Evolutionary conservation across 495 filamentous ascomycete genomes (phyloP), one percentile per base, ranked within the genome.

Genomic region (Penicillium robsamsonii): DNA sequence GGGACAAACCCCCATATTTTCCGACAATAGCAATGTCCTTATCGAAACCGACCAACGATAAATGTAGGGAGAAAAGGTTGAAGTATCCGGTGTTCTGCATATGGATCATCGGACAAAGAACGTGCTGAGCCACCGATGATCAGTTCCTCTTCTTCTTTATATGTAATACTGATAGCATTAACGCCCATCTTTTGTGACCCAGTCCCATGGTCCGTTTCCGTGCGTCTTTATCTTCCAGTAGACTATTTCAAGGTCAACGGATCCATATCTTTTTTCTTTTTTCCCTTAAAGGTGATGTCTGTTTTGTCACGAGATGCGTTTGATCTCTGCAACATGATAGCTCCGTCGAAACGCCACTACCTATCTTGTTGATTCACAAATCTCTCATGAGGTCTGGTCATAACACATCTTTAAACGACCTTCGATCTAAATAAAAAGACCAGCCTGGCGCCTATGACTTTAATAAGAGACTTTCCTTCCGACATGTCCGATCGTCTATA

Each of bases 141-240:
- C 58, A 30, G 54, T 15, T 20, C 30, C 18, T 33, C 48, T 25
- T 18, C 33, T 18, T 53, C 55, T 55, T 45, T 58, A 58, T 67
- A 68, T 68, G 68, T 72, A 74, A 74, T 72, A 52, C 62, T 70
- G 69, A 74, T 72, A 63, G 46, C 63, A 68, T 67, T 30, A 35
- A 44, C 55, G 44, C 17, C 59, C 54, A 56, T 48, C 43, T 38
- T 57, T 27, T 62, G 63, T 74, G 69, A 71, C 63, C 61, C 52
- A 58, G 61, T 63, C 74, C 70, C 74, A 70, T 74, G 74, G 65
- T 63, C 71, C 74, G 70, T 70, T 75, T 75, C 66, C 74, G 63
- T 70, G 62, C 67, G 57, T 68, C 60, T 62, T 50, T 46, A 66
- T 58, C 57, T 52, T 46, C 24, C 53, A 29, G 58, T 22, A 30